Evolutionary conservation across 75 land plant genomes (phyloP), one percentile per base, ranked within the genome.

Genomic region (Chamaecyparis obtusa): DNA sequence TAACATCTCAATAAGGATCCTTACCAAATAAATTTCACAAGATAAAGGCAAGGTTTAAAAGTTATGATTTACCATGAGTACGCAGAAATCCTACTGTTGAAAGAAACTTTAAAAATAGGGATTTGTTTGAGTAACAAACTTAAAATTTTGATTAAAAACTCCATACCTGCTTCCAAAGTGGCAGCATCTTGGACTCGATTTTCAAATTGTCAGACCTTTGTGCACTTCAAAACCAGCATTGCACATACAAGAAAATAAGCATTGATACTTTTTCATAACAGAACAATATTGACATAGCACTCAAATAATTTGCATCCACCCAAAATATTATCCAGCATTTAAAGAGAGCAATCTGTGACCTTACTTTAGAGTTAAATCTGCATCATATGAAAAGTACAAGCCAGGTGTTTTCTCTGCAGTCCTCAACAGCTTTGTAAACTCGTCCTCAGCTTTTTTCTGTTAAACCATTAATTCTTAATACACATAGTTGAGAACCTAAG

Each of bases 331-430:
- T 84, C 85, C 67, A 51, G 33, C 24, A 84, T 21, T 21, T 51
- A 27, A 33, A 51, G 27, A 30, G 56, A 84, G 15, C 67, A 84
- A 51, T 5, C 71, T 54, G 60, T 46, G 57, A 24, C 60, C 77
- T 85, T 39, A 98, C 99, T 93, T 93, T 48, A 95, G 91, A 60
- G 99, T 98, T 88, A 98, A 88, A 84, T 98, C 96, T 72, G 84
- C 90, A 69, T 95, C 99, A 90, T 96, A 98, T 1, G 99, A 97
- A 87, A 98, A 94, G 87, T 94, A 98, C 81, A 98, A 85, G 57
- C 99, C 99, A 85, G 93, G 88, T 35, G 95, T 93, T 90, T 86
- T 90, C 90, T 95, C 96, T 85, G 95, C 92, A 83, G 92, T 90
- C 85, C 89, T 92, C 72, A 98, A 87, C 51, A 98, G 92, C 27